Base-by-base conservation (phyloP, 176 grass and related monocot genomes). In the Bonia amplexicaulis region DNA sequence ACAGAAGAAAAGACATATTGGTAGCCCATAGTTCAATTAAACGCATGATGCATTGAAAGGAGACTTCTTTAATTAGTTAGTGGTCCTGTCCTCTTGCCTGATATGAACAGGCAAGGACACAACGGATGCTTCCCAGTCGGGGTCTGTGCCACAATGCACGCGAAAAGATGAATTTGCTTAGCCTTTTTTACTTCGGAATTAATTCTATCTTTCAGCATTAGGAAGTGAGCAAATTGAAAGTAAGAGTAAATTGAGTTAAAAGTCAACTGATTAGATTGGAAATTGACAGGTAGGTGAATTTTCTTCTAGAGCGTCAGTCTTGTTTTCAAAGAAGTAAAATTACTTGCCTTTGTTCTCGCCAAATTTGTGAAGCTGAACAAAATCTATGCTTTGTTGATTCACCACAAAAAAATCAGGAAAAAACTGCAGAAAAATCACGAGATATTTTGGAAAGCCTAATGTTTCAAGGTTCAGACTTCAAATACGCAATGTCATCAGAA, bases 51-150 rank as follows among this genome's bases (percentile, higher is more conserved):
- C 40, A 78, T 73, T 20, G 26, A 66, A 48, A 87, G 67, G n/a
- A 6, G 40, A 25, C 46, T 86, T 82, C 2, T 67, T 82, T 67
- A 48, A n/a, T 73, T 87, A 87, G 51, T 79, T 78, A n/a, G 84
- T n/a, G 15, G 48, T 61, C 74, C 7, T 60, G 47, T 8, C 79
- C 54, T 70, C 58, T 81, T 62, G n/a, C 19, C 9, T 44, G 42
- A 33, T 52, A 75, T 31, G 69, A 80, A 89, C 62, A 71, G 29
- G 49, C 47, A 74, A 66, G 9, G 31, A 73, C 23, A 51, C 6
- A 25, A 45, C 12, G 7, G 20, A 61, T 42, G 14, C 12, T 71
- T 77, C 63, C 35, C 59, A 20, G 9, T 74, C 65, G 19, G 48
- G 23, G 66, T 2, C 31, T 64, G 33, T 74, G 33, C 39, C 47